Conservation (phyloP, 768 basidiomycete genomes). For the Tylopilus intermedius region DNA sequence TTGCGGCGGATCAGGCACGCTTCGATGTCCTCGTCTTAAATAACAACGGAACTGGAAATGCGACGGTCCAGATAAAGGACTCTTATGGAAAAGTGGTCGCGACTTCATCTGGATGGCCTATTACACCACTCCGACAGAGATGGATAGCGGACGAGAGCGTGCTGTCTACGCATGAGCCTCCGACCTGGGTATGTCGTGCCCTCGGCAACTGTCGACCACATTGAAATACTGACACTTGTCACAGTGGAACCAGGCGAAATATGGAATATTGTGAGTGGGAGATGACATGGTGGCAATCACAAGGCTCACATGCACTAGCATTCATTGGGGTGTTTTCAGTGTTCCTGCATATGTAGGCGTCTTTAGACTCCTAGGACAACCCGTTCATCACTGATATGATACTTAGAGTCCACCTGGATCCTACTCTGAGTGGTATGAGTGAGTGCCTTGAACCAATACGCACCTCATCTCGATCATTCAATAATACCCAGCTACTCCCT, state of each 20-base stretch:
- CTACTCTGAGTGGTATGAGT: no score
- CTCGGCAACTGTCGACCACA: not conserved
- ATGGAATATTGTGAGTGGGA: conserved; percentile 48
- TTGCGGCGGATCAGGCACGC: conserved; percentile 46
- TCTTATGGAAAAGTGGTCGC: conserved; percentile 32
- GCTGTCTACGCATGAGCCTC: conserved; percentile 45
- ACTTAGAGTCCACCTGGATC: no score
- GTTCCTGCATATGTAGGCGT: conserved; percentile 40
- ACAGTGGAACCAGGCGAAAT: conserved; percentile 50
- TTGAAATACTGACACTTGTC: not conserved
- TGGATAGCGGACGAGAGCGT: conserved; percentile 38
- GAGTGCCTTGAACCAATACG: no score
- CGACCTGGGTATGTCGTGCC: conserved; percentile 42
- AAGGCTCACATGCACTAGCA: conserved; percentile 25
- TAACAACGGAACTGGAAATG: conserved; percentile 24
- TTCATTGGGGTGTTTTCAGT: conserved; percentile 49
- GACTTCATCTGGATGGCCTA: conserved; percentile 35
- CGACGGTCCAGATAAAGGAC: conserved; percentile 33
- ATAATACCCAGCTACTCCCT: no score
- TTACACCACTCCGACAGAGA: conserved; percentile 33
- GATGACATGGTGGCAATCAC: not conserved
- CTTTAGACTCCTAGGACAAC: no score
- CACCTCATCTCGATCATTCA: no score
- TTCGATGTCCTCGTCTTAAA: conserved; percentile 46
- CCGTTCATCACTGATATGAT: no score